Percentiles rank a stretch among this genome's conserved stretches.
phyloP scores from a whole-genome alignment of 129 eudicot species.

The Apium graveolens region DNA sequence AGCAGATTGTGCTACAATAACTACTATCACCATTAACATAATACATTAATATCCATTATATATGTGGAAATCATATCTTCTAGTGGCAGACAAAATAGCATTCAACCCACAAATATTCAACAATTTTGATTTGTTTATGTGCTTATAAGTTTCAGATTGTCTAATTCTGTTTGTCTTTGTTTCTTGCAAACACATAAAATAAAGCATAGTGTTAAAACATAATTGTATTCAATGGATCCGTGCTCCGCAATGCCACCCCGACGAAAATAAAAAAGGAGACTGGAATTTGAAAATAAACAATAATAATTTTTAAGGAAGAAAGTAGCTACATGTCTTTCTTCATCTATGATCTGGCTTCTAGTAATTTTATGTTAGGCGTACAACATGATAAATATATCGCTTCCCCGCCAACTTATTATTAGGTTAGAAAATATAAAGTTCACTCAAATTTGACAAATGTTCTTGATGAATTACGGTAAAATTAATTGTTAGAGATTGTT shows the following conservation, averaged over 20 bases:
- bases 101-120: neutral
- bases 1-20: slow-evolving; percentile 1
- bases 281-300: neutral
- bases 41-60: neutral
- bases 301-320: too few relatives aligned
- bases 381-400: neutral
- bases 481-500: too few relatives aligned
- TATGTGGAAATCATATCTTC: neutral
- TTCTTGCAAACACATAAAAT: neutral
- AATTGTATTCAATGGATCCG: neutral
- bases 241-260: neutral
- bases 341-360: neutral
- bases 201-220: neutral
- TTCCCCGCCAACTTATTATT: too few relatives aligned
- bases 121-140: neutral
- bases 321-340: neutral
- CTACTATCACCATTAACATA: neutral
- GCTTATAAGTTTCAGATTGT: neutral
- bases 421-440: too few relatives aligned
- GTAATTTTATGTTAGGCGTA: neutral
- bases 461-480: too few relatives aligned
- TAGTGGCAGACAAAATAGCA: slow-evolving; percentile 1
- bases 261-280: neutral
- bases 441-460: too few relatives aligned
- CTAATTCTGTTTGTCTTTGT: neutral